Evolutionary conservation across 2,329 filamentous ascomycete species (phyloP).

Genomic region (Chalaropsis ovoidea): DNA sequence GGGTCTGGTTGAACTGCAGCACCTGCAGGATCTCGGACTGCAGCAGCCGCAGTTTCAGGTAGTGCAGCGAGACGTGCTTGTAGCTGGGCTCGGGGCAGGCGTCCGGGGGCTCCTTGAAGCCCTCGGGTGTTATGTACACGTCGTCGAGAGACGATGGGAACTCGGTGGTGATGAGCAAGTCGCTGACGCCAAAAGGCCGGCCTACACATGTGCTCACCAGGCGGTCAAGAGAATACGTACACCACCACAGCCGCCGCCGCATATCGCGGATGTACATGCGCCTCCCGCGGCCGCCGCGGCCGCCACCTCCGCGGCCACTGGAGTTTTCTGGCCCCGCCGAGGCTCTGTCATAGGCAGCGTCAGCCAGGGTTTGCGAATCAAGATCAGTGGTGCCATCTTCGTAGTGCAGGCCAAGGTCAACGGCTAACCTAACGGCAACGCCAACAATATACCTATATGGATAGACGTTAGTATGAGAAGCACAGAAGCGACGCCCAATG

Average conservation of each 20-base stretch:
- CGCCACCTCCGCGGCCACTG: slow-evolving; percentile 34
- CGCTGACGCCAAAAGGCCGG: slow-evolving; percentile 86
- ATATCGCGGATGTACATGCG: slow-evolving; percentile 80
- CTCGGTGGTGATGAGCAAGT: slow-evolving; percentile 90
- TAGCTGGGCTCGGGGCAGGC: slow-evolving; percentile 57
- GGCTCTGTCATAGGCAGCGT: slow-evolving; percentile 22
- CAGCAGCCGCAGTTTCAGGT: slow-evolving; percentile 75
- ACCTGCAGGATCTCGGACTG: slow-evolving; percentile 95
- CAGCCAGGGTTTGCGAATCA: slow-evolving; percentile 33
- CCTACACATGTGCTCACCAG: slow-evolving; percentile 91
- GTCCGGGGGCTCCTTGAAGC: slow-evolving; percentile 56
- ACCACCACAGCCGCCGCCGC: slow-evolving; percentile 87
- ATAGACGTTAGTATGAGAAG: slow-evolving; percentile 2
- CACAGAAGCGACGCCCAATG: too few species aligned
- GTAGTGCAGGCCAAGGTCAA: slow-evolving; percentile 85
- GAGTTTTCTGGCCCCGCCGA: neutral
- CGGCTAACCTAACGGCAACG: slow-evolving; percentile 77
- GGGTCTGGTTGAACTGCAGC: slow-evolving; percentile 80
- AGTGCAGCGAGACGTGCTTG: slow-evolving; percentile 84
- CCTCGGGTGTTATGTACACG: slow-evolving; percentile 69
- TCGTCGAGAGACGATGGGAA: slow-evolving; percentile 86
- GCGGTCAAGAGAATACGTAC: slow-evolving; percentile 89
- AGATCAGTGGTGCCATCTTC: slow-evolving; percentile 68
- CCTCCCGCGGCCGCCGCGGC: slow-evolving; percentile 47
- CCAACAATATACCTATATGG: slow-evolving; percentile 73